These are phyloP conservation scores for Grammothele lineata DNA, from an alignment of 768 basidiomycete genomes.

Conservation along the genomic window DNA sequence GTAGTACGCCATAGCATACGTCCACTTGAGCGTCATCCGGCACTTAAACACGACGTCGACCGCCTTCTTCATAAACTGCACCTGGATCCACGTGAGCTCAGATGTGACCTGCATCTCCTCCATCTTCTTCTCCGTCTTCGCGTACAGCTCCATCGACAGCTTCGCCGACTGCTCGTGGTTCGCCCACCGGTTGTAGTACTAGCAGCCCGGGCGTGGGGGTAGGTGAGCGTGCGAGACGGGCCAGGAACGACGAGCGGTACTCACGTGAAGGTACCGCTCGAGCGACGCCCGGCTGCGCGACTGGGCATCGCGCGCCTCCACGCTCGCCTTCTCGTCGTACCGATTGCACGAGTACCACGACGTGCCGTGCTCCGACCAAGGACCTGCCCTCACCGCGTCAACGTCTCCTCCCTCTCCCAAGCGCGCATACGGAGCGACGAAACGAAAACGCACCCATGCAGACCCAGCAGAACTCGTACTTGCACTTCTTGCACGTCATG, in stretches of 20 bases:
- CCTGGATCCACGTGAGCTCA: slow-evolving; percentile 95
- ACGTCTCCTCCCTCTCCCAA: neutral
- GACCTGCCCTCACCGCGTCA: slow-evolving; percentile 42
- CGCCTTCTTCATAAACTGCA: slow-evolving; percentile 98
- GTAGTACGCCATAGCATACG: slow-evolving; percentile 99
- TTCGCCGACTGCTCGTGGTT: slow-evolving; percentile 99
- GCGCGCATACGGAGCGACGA: neutral
- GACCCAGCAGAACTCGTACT: slow-evolving; percentile 98
- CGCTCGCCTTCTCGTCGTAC: slow-evolving; percentile 87
- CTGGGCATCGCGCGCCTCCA: slow-evolving; percentile 89
- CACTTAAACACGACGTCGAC: slow-evolving; percentile 89
- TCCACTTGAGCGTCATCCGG: slow-evolving; percentile 97
- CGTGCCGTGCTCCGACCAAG: slow-evolving; percentile 96
- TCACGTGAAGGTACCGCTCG: slow-evolving; percentile 92
- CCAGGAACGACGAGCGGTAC: slow-evolving; percentile 28
- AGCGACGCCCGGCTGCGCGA: slow-evolving; percentile 85
- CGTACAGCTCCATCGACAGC: slow-evolving; percentile 87
- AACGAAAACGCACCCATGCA: slow-evolving; percentile 72
- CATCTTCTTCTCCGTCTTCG: slow-evolving; percentile 99
- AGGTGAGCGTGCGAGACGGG: neutral
- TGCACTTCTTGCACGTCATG: slow-evolving; percentile 99
- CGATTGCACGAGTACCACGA: slow-evolving; percentile 98
- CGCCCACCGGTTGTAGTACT: slow-evolving; percentile 99
- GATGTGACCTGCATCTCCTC: slow-evolving; percentile 97
- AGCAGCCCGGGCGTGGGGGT: no score